These are phyloP conservation scores for Galeopsis tetrahit DNA, from an alignment of 257 asterid species.

Conservation along the genomic window DNA sequence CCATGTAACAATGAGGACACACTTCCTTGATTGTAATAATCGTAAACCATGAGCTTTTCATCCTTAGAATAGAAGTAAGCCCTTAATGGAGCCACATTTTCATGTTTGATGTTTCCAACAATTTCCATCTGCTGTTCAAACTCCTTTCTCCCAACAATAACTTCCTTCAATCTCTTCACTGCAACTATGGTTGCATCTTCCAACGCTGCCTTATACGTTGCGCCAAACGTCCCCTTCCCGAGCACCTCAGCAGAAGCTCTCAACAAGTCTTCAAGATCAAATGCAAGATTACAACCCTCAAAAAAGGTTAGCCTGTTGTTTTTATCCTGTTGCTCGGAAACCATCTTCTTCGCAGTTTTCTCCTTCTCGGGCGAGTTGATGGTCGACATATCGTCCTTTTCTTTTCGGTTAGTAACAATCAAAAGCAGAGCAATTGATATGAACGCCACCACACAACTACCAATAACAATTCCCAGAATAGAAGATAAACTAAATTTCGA, in stretches of 20 bases:
- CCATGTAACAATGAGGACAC: conserved; percentile 47
- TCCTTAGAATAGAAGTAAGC: conserved; percentile 83
- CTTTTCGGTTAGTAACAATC: conserved; percentile 39
- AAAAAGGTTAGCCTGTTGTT: conserved; percentile 56
- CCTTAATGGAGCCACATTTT: conserved; percentile 62
- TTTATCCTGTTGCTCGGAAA: conserved; percentile 42
- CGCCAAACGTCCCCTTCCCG: conserved; percentile 79
- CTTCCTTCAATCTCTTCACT: conserved; percentile 75
- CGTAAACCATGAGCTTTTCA: conserved; percentile 80
- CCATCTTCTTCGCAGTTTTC: conserved; percentile 36
- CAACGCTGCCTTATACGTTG: conserved; percentile 70
- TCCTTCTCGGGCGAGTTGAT: conserved; percentile 35
- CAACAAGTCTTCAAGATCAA: conserved; percentile 78
- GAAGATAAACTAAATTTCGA: conserved; percentile 42
- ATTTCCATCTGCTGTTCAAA: conserved; percentile 77
- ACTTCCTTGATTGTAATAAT: conserved; percentile 55
- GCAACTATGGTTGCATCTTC: conserved; percentile 70
- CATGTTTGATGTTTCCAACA: conserved; percentile 62
- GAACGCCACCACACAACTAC: conserved; percentile 46
- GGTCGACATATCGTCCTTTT: background rate
- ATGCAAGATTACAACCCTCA: conserved; percentile 64
- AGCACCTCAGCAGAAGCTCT: conserved; percentile 89
- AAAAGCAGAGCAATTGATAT: conserved; percentile 43
- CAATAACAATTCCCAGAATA: conserved; percentile 50
- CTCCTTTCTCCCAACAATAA: conserved; percentile 58